Conservation (phyloP, 768 basidiomycete species). For the Cyathus striatus region DNA sequence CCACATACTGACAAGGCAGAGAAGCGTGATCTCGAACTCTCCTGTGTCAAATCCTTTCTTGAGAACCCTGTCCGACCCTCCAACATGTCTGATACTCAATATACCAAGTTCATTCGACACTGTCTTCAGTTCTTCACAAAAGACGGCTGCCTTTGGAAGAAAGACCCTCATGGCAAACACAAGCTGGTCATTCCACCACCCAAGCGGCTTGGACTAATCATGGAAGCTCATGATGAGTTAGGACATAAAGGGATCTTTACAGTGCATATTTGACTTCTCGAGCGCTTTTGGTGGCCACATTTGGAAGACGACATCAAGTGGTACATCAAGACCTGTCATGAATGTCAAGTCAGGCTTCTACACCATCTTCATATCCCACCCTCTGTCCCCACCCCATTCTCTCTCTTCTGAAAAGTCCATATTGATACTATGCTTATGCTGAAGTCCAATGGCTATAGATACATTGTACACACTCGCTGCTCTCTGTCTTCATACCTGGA, state of each 20-base stretch:
- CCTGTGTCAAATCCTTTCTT: constrained; percentile 1
- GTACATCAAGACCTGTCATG: too few relatives aligned
- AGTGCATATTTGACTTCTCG: background rate
- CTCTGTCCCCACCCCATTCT: too few relatives aligned
- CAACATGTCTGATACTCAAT: background rate
- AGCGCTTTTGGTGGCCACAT: constrained; percentile 23
- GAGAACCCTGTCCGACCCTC: background rate
- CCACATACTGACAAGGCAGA: background rate
- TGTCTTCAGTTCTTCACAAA: background rate
- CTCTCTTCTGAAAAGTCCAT: constrained; percentile 24
- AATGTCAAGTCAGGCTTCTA: too few relatives aligned
- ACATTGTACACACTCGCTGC: too few relatives aligned
- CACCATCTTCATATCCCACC: too few relatives aligned
- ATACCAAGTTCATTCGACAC: constrained; percentile 2
- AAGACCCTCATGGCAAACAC: background rate
- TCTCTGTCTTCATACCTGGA: too few relatives aligned
- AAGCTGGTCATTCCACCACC: background rate
- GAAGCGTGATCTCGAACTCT: background rate
- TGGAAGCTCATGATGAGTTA: too few relatives aligned
- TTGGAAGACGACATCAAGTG: constrained; percentile 20
- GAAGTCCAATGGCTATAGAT: constrained; percentile 10
- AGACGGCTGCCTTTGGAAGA: background rate
- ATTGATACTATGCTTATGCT: constrained; percentile 35
- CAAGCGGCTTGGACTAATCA: constrained; percentile 1
- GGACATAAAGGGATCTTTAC: constrained; percentile 17